A percentile compares a stretch with the other conserved stretches of the same genome.
phyloP scores from a whole-genome alignment of 257 asterid species.

The Phtheirospermum japonicum region DNA sequence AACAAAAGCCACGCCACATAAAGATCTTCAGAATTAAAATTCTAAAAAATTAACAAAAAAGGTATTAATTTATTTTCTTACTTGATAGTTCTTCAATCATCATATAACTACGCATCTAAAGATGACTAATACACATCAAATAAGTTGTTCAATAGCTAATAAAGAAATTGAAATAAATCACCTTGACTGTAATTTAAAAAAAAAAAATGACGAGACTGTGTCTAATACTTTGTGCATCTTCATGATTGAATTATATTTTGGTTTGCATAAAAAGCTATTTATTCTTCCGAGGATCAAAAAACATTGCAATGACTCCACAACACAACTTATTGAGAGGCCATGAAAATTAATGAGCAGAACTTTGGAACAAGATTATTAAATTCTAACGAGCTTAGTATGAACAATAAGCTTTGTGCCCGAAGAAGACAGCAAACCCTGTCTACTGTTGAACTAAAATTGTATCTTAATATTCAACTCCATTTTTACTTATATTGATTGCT shows the following conservation, averaged over 20 bases:
- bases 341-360: not conserved
- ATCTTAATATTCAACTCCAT: not conserved
- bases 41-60: not conserved
- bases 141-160: not conserved
- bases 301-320: not conserved
- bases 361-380: not conserved
- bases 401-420: not conserved
- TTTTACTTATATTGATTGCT: not conserved
- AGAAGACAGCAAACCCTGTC: slow-evolving; percentile 1
- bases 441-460: not conserved
- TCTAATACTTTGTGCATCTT: not conserved
- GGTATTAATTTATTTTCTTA: not conserved
- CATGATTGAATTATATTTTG: not conserved
- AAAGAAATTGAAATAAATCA: too few relatives aligned
- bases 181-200: not conserved
- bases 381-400: not conserved
- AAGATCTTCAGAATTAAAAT: not conserved
- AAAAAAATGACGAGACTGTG: not conserved
- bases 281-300: not conserved
- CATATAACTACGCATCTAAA: not conserved
- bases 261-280: not conserved
- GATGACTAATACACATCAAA: slow-evolving; percentile 2
- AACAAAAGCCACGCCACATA: not conserved
- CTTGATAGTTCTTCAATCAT: not conserved
- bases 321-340: not conserved